These are phyloP conservation scores for Pichia nakasei DNA, from an alignment of 805 yeast species.

Conservation along the genomic window DNA sequence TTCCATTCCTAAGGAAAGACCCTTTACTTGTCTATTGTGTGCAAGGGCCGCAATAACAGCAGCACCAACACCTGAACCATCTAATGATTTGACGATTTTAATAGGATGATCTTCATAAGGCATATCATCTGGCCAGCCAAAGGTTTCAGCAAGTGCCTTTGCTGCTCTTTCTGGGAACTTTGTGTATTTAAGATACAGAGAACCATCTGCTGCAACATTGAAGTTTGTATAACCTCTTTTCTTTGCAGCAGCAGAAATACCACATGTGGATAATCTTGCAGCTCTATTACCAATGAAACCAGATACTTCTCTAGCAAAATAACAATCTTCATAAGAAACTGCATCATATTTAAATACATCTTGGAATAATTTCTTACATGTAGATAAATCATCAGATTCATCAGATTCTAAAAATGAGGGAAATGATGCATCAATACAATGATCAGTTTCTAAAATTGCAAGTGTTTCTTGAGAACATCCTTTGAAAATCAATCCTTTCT, in stretches of 20 bases:
- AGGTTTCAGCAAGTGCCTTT: constrained; percentile 81
- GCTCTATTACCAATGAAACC: constrained; percentile 91
- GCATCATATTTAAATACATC: constrained; percentile 43
- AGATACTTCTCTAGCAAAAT: constrained; percentile 70
- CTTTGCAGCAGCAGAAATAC: constrained; percentile 90
- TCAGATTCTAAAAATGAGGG: constrained; percentile 85
- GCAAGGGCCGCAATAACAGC: constrained; percentile 96
- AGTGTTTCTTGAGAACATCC: constrained; percentile 46
- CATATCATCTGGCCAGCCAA: constrained; percentile 56
- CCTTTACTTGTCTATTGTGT: constrained; percentile 63
- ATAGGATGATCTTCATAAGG: constrained; percentile 61
- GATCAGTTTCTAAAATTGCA: constrained; percentile 49
- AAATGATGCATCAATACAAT: constrained; percentile 81
- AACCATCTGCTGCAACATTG: constrained; percentile 97
- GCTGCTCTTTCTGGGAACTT: constrained; percentile 92
- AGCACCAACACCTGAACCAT: constrained; percentile 98
- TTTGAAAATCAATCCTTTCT: constrained; percentile 59
- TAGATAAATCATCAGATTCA: constrained; percentile 76
- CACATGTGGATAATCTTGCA: constrained; percentile 90
- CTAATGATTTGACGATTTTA: constrained; percentile 85
- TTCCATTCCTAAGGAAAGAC: constrained; percentile 54
- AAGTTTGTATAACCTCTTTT: constrained; percentile 74
- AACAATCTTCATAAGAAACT: constrained; percentile 76
- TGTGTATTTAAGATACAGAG: constrained; percentile 91
- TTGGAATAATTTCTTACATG: constrained; percentile 60